Evolutionary conservation across 345 rosid species (phyloP), one percentile per base, ranked within the genome.

Genomic region (Durio zibethinus): DNA sequence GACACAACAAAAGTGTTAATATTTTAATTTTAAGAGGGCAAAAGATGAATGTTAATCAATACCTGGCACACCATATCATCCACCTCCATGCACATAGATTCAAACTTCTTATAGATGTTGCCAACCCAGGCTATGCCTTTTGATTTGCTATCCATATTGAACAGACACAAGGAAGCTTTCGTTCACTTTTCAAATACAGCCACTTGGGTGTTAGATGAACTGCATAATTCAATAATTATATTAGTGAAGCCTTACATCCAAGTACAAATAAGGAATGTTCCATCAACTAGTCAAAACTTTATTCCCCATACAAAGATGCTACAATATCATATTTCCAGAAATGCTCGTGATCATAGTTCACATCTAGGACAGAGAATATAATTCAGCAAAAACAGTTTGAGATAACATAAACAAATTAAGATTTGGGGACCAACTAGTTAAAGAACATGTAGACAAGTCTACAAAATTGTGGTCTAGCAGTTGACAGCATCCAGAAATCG

Each of bases 11-110:
- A 31, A n/a, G 20, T 4, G 20, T 31, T 35, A 21, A 27, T 33
- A 10, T 31, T 10, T 15, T 29, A 67, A 36, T 14, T 62, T 43
- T 40, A 62, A 35, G 16, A 15, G 27, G 11, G 11, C 33, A 74
- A 53, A 54, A 27, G 25, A 67, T 15, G 12, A 48, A 67, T 57
- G 20, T 20, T 23, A 65, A n/a, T 33, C 16, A 31, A 54, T 81
- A 87, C 88, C 89, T 81, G 52, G 42, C 40, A 33, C 69, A 81
- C 11, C 4, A 73, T 35, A 40, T 35, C 85, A 63, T 87, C 85
- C 57, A 72, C 77, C 68, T 72, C 87, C 48, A 75, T 14, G 54
- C 71, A 82, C 57, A 80, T 54, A 71, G 75, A 76, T 80, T 83
- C 88, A 12, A 87, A 60, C 74, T 79, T 82, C 78, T 50, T 79